Conservation (phyloP, 495 filamentous ascomycete species). For the Aspergillus sclerotioniger region DNA sequence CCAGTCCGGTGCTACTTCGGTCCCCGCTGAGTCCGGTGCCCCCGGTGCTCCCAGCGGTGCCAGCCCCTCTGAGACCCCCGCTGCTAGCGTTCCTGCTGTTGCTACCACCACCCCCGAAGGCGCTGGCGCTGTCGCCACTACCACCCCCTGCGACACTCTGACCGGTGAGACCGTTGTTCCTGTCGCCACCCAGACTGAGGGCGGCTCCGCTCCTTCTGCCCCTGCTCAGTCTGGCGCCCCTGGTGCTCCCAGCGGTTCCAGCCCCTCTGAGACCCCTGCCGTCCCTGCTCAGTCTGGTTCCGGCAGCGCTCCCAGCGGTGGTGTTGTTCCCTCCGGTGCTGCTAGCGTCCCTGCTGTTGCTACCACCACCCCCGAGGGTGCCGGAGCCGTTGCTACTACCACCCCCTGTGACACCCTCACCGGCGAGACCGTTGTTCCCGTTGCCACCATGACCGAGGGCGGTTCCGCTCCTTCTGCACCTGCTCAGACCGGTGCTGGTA, state of each 20-base stretch:
- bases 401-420: conserved; percentile 28
- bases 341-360: conserved; percentile 9
- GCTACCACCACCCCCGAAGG: neutral
- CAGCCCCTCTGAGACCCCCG: neutral
- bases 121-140: conserved; percentile 1
- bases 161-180: conserved; percentile 15
- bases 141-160: conserved; percentile 26
- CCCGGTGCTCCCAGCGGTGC: conserved; percentile 13
- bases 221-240: conserved; percentile 9
- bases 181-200: conserved; percentile 11
- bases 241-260: neutral
- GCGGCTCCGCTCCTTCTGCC: too few relatives aligned
- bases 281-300: conserved; percentile 8
- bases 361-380: conserved; percentile 7
- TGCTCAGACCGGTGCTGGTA: too few relatives aligned
- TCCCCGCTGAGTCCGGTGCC: conserved; percentile 3
- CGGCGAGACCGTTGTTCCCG: conserved; percentile 12
- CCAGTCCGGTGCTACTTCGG: neutral
- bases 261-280: conserved; percentile 5
- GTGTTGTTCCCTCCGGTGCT: conserved; percentile 19
- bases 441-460: conserved; percentile 13
- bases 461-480: neutral
- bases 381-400: neutral
- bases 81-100: conserved; percentile 4
- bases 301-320: conserved; percentile 3